Percentiles rank a stretch among this genome's conserved stretches.
These are phyloP conservation scores for Pythium dissotocum DNA, from an alignment of 352 stramenopile genomes.

Conservation along the genomic window DNA sequence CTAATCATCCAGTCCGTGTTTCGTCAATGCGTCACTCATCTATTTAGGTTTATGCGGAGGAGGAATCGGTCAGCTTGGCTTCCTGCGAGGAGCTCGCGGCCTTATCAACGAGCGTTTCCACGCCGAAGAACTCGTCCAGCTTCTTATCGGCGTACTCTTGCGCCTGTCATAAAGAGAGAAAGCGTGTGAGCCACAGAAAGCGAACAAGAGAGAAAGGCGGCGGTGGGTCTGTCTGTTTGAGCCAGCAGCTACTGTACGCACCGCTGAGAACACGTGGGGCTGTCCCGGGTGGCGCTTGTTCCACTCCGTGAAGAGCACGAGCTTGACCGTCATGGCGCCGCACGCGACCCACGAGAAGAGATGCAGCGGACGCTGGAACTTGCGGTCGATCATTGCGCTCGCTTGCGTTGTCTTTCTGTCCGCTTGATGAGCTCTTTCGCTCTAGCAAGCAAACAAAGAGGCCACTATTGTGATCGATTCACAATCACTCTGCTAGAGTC, in stretches of 20 bases:
- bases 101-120: conserved; percentile 42
- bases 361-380: conserved; percentile 82
- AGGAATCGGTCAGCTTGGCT: conserved; percentile 2
- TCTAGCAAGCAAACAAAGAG: not conserved
- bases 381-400: conserved; percentile 76
- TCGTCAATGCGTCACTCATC: not conserved
- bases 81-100: not conserved
- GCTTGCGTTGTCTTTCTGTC: not conserved
- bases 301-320: conserved; percentile 88
- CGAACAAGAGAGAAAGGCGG: not conserved
- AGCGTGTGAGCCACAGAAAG: not conserved
- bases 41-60: not conserved
- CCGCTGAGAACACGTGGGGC: conserved; percentile 77
- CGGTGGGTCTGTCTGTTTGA: not conserved
- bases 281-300: conserved; percentile 52
- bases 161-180: conserved; percentile 32
- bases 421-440: not conserved
- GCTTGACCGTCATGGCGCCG: conserved; percentile 76
- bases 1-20: not conserved
- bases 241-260: conserved; percentile 29
- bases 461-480: not conserved
- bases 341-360: conserved; percentile 83
- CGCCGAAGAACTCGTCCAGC: conserved; percentile 87
- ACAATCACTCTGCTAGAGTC: not conserved
- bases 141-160: conserved; percentile 82